Conservation (phyloP, 2,329 filamentous ascomycete species). For the Pezicula rhizophila region DNA sequence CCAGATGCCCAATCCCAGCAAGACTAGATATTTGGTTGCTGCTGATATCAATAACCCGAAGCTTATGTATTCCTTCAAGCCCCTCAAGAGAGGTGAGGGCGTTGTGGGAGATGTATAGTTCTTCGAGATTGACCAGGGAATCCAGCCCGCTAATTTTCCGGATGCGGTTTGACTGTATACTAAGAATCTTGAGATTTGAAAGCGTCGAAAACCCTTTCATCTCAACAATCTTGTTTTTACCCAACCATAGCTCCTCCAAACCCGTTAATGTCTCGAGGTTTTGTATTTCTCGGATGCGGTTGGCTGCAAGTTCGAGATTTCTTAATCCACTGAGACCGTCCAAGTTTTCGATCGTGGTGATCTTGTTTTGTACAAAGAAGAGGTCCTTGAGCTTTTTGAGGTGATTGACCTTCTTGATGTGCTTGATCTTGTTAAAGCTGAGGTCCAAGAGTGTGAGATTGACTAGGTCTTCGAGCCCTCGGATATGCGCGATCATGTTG, state of each 20-base stretch:
- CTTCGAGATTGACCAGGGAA: conserved; percentile 71
- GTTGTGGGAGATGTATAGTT: conserved; percentile 95
- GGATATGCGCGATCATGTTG: conserved; percentile 84
- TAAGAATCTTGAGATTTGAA: conserved; percentile 76
- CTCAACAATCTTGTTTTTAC: conserved; percentile 92
- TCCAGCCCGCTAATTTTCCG: conserved; percentile 69
- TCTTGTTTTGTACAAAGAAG: conserved; percentile 94
- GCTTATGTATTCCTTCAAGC: conserved; percentile 57
- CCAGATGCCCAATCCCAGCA: conserved; percentile 61
- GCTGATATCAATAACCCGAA: conserved; percentile 81
- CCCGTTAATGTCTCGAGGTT: conserved; percentile 72
- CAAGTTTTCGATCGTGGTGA: conserved; percentile 78
- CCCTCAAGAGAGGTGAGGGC: conserved; percentile 72
- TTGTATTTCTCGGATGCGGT: conserved; percentile 82
- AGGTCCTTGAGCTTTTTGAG: conserved; percentile 74
- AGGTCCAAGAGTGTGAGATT: conserved; percentile 78
- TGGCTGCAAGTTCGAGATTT: conserved; percentile 87
- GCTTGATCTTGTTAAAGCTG: conserved; percentile 98
- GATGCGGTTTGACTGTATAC: conserved; percentile 93
- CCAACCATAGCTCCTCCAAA: conserved; percentile 87
- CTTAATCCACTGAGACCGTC: conserved; percentile 68
- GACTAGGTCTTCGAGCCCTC: conserved; percentile 71
- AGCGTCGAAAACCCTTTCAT: conserved; percentile 72
- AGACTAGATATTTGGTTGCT: conserved; percentile 79
- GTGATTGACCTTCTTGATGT: conserved; percentile 83